Evolutionary conservation across 2,329 filamentous ascomycete species (phyloP).

Genomic region (Stagonosporopsis chrysanthemi): DNA sequence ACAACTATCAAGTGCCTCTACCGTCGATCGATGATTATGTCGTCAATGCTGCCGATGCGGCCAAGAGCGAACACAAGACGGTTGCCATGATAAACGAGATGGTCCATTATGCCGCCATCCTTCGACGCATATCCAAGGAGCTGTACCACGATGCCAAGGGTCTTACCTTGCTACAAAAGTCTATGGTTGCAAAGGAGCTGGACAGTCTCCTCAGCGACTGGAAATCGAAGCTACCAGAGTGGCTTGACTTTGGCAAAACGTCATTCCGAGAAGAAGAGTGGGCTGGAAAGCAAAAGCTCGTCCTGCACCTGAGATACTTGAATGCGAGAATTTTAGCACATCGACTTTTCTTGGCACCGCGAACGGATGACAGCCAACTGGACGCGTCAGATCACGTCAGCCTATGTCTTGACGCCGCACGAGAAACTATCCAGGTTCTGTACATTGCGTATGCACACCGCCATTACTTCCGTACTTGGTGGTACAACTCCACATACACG

Average conservation of each 20-base stretch:
- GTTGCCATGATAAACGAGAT: slow-evolving; percentile 3
- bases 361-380: not conserved
- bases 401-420: not conserved
- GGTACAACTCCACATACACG: slow-evolving; percentile 4
- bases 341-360: not conserved
- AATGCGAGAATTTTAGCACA: slow-evolving; percentile 2
- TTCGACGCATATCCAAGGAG: slow-evolving; percentile 1
- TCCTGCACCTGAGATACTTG: slow-evolving; percentile 1
- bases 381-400: not conserved
- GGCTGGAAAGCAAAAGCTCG: slow-evolving; percentile 2
- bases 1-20: not conserved
- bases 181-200: not conserved
- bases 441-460: not conserved
- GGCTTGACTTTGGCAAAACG: not conserved
- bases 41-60: not conserved
- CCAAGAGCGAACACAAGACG: not conserved
- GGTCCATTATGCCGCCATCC: not conserved
- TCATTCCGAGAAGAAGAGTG: slow-evolving; percentile 2
- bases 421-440: not conserved
- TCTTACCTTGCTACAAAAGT: not conserved
- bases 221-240: not conserved
- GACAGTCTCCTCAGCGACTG: not conserved
- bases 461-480: slow-evolving; percentile 5
- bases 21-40: not conserved
- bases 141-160: not conserved